Percentiles rank a stretch among this genome's conserved stretches.
Conservation (phyloP, 164 flowering plant genomes). For the Echeveria elegans region DNA sequence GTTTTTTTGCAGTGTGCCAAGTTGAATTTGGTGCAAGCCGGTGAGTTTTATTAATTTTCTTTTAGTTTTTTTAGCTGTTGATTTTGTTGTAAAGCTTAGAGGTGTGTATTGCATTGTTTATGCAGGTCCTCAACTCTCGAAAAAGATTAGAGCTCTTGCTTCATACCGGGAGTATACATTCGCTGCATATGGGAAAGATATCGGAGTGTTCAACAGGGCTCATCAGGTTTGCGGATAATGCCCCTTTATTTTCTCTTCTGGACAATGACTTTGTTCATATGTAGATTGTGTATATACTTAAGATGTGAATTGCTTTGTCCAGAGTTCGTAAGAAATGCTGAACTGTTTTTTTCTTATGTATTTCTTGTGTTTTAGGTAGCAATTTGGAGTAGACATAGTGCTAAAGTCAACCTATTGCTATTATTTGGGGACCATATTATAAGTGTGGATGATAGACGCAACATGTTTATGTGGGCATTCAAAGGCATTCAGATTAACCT, state of each 20-base stretch:
- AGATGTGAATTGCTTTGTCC: too few relatives aligned
- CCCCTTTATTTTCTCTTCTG: too few relatives aligned
- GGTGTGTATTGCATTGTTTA: background rate
- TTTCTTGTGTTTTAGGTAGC: slow-evolving; percentile 48
- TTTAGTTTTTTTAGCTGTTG: background rate
- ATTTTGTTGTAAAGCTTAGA: background rate
- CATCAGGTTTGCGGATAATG: slow-evolving; percentile 85
- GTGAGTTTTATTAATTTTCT: slow-evolving; percentile 33
- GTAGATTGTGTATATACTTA: too few relatives aligned
- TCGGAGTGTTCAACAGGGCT: slow-evolving; percentile 81
- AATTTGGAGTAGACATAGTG: slow-evolving; percentile 75
- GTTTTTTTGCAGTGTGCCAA: slow-evolving; percentile 68
- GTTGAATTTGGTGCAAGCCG: slow-evolving; percentile 66
- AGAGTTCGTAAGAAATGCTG: background rate
- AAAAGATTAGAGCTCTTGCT: slow-evolving; percentile 96
- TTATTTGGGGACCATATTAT: slow-evolving; percentile 83
- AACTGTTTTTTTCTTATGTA: background rate
- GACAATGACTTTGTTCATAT: too few relatives aligned
- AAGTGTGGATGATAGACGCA: slow-evolving; percentile 71
- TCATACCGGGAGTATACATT: slow-evolving; percentile 86
- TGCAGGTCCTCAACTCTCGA: slow-evolving; percentile 84
- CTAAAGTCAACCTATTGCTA: slow-evolving; percentile 60
- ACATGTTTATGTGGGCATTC: slow-evolving; percentile 74
- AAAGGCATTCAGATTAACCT: slow-evolving; percentile 58
- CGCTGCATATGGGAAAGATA: slow-evolving; percentile 76